These are phyloP conservation scores for Rhynchospora pubera DNA, from an alignment of 176 grass and related monocot species.

Conservation along the genomic window DNA sequence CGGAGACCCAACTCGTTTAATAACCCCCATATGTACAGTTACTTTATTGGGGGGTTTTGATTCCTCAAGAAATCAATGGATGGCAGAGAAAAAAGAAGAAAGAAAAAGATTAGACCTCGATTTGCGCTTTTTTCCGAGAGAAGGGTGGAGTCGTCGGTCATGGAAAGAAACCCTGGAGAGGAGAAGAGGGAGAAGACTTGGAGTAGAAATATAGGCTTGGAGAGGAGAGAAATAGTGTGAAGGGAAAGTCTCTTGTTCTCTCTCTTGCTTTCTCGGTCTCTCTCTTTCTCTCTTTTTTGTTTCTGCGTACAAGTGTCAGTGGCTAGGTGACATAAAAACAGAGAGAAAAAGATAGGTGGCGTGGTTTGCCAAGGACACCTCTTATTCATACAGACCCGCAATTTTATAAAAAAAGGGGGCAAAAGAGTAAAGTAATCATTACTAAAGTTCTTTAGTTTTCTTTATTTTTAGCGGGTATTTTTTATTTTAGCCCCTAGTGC, in stretches of 20 bases:
- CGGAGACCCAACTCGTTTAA: not conserved
- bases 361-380: conserved; percentile 33
- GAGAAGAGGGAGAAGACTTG: not conserved
- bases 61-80: not conserved
- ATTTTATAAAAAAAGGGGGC: conserved; percentile 13
- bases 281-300: conserved; percentile 18
- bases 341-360: conserved; percentile 19
- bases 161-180: not conserved
- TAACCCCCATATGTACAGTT: not conserved
- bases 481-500: not conserved
- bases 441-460: not conserved
- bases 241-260: conserved; percentile 14
- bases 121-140: conserved; percentile 29
- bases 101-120: conserved; percentile 9
- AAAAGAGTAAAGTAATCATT: conserved; percentile 18
- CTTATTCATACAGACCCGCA: not conserved
- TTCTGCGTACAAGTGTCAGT: conserved; percentile 45
- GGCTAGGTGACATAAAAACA: conserved; percentile 21
- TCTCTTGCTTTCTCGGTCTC: not conserved
- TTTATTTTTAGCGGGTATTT: not conserved
- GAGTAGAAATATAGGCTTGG: conserved; percentile 13
- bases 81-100: conserved; percentile 12
- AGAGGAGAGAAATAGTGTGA: conserved; percentile 23
- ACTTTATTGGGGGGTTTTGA: not conserved
- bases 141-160: not conserved